Evolutionary conservation across 768 basidiomycete species (phyloP), one percentile per base, ranked within the genome.

Genomic region (Mycena floridula): DNA sequence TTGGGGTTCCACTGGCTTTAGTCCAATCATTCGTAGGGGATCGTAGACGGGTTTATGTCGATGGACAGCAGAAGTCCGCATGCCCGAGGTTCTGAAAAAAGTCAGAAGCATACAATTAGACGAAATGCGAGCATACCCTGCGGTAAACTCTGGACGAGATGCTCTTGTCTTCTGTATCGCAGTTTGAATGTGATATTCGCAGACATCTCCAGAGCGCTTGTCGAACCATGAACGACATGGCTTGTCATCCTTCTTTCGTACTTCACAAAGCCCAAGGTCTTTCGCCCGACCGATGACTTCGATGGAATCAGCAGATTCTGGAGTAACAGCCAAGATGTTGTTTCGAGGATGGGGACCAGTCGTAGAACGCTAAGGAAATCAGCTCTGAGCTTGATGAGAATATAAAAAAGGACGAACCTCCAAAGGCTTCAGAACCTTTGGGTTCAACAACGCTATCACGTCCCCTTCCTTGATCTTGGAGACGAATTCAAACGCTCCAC

Each of bases 201-300:
- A 99, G 3, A 88, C 82, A 16, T 88, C 84, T 59, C 80, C 75
- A 54, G 87, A 74, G 23, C 92, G 82, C 51, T 84, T 90, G 65
- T 99, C 95, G 40, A 82, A 89, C 95, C 95, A 98, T 43, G 81
- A 76, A 7, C 81, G 81, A 53, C 96, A 98, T 2, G 71, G 54
- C 41, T 84, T 83, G 1, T 92, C 91, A 46, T 95, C 91, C 42
- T 77, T 75, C 57, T 85, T 88, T 37, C 70, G 56, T 8, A 86
- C 92, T 2, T 65, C 68, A 56, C 96, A 99, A 69, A 82, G 81
- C 0, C 93, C 90, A 1, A 98, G 75, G 59, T 99, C 93, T 22
- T 75, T 75, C 11, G 91, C 74, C n/a, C 82, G 77, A 1, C 96
- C 95, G 39, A 99, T 79, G 26, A 89, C 72, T n/a, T 79, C 77